Percentiles rank a stretch among this genome's conserved stretches.
Conservation (phyloP, 1,139 yeast species). For the Hemisphaericaspora subhashii region DNA sequence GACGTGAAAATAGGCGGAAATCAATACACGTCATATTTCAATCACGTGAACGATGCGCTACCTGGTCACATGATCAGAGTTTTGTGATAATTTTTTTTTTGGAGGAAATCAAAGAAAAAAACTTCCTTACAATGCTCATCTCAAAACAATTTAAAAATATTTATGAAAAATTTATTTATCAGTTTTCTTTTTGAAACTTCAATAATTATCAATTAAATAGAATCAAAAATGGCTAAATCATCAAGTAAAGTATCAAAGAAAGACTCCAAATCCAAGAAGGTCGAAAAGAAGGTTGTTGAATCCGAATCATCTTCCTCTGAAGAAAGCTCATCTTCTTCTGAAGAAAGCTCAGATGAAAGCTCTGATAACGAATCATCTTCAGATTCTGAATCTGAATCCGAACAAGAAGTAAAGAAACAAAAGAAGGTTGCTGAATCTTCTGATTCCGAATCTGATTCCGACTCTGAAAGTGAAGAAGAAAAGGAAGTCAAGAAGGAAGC, state of each 20-base stretch:
- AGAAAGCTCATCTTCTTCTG: conserved; percentile 18
- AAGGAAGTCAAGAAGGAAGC: conserved; percentile 13
- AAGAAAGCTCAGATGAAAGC: conserved; percentile 21
- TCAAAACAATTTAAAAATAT: conserved; percentile 10
- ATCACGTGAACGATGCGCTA: not conserved
- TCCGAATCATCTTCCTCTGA: conserved; percentile 26
- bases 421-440: conserved; percentile 22
- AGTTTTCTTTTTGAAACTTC: not conserved
- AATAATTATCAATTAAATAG: not conserved
- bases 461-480: conserved; percentile 10
- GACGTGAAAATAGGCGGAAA: too few species aligned
- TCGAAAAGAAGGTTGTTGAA: conserved; percentile 24
- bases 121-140: conserved; percentile 11
- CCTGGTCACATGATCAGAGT: not conserved
- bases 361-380: conserved; percentile 18
- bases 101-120: conserved; percentile 3
- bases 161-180: conserved; percentile 1
- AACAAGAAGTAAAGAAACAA: conserved; percentile 27
- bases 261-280: conserved; percentile 24
- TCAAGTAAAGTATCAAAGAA: conserved; percentile 25
- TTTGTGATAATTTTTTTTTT: not conserved
- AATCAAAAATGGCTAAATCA: conserved; percentile 30
- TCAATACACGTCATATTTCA: too few species aligned
- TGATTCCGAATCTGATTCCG: conserved; percentile 16
- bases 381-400: conserved; percentile 16